A percentile compares a stretch with the other conserved stretches of the same genome.
phyloP scores from a whole-genome alignment of 2,329 filamentous ascomycete species.

The Microsporum audouinii region DNA sequence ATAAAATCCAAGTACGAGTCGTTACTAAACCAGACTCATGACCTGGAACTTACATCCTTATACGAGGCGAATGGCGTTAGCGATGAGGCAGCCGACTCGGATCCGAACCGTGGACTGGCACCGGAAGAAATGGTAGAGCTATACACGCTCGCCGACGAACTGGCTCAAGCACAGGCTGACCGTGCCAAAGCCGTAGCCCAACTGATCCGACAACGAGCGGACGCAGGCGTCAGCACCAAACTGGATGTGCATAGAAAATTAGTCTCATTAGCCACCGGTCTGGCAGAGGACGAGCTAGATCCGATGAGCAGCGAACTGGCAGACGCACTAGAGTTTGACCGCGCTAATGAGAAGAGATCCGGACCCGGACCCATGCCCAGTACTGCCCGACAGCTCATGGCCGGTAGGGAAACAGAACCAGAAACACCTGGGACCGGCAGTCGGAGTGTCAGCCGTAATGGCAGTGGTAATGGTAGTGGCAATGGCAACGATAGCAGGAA shows the following conservation, averaged over 20 bases:
- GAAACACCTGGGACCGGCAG: neutral
- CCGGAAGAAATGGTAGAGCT: conserved; percentile 23
- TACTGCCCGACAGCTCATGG: neutral
- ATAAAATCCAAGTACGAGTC: conserved; percentile 30
- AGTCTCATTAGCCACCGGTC: conserved; percentile 36
- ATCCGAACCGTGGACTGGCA: conserved; percentile 8
- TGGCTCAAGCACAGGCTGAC: conserved; percentile 25
- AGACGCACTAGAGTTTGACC: conserved; percentile 35
- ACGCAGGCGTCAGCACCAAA: conserved; percentile 36
- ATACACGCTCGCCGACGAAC: conserved; percentile 24
- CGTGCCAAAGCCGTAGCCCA: conserved; percentile 30
- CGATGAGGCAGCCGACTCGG: neutral
- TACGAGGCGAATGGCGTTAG: conserved; percentile 14
- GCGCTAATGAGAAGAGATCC: conserved; percentile 25
- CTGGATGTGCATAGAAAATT: conserved; percentile 38
- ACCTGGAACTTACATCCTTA: conserved; percentile 25
- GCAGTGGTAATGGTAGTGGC: neutral
- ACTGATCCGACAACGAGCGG: conserved; percentile 34
- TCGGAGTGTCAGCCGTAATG: neutral
- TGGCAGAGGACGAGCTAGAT: conserved; percentile 38
- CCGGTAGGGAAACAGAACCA: neutral
- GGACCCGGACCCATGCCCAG: neutral
- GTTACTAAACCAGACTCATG: conserved; percentile 35
- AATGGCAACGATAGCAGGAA: neutral
- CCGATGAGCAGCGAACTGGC: conserved; percentile 37